Conservation (phyloP, 2,329 filamentous ascomycete genomes). For the Diplodia corticola region DNA sequence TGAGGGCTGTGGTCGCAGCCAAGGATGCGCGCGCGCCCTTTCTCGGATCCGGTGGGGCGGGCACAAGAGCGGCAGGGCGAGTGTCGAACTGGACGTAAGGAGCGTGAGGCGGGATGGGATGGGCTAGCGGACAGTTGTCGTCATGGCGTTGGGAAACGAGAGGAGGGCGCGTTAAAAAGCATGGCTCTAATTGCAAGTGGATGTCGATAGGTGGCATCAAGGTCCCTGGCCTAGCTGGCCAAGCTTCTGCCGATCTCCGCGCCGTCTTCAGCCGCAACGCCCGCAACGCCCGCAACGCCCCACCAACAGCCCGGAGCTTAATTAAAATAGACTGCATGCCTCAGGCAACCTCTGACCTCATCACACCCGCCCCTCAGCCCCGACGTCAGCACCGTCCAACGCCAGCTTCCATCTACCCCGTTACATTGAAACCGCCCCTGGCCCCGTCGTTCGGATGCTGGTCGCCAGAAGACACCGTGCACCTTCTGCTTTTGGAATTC, state of each 20-base stretch:
- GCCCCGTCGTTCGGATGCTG: no score
- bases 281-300: no score
- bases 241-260: constrained; percentile 9
- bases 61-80: not conserved
- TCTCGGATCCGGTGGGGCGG: not conserved
- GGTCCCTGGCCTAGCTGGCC: not conserved
- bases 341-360: constrained; percentile 3
- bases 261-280: constrained; percentile 13
- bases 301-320: constrained; percentile 2
- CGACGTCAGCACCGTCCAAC: not conserved
- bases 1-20: no score
- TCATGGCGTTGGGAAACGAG: not conserved
- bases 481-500: not conserved
- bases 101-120: not conserved
- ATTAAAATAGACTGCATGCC: constrained; percentile 16
- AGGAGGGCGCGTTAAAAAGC: constrained; percentile 9
- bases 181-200: not conserved
- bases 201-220: constrained; percentile 5
- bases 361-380: no score
- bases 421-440: not conserved
- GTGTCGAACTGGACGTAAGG: not conserved
- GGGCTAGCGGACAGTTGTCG: constrained; percentile 12
- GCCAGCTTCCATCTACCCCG: no score
- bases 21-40: not conserved
- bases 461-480: not conserved